Base-by-base conservation (phyloP, 352 stramenopile genomes). In the Pythium aphanidermatum region DNA sequence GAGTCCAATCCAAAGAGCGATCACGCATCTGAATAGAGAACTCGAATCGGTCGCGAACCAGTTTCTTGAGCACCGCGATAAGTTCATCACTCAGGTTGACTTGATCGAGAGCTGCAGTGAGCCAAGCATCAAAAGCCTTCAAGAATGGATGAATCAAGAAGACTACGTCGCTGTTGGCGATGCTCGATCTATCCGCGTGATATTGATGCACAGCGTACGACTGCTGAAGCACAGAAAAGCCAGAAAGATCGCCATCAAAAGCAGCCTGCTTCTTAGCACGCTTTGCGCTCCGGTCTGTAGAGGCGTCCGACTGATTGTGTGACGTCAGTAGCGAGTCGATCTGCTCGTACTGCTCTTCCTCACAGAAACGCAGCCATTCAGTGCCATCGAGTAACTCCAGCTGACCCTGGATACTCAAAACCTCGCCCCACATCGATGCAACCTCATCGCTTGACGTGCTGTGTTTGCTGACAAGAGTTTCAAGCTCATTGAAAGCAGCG, bases 181-280 rank as follows among this genome's bases (percentile, higher is more conserved):
- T 70, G 11, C 68, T 74, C 14, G 75, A 80, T 13, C 77, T 66
- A 28, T 94, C 82, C 2, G 70, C 64, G 35, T 88, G 75, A 55
- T 89, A 76, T 46, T 71, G 58, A 47, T 90, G 77, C 23, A 91
- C 73, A 8, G 79, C 77, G 47, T 92, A 94, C 32, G 82, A 94
- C 45, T 91, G 79, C 41, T 94, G 78, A 20, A 94, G 58, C 7
- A 92, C 60, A 16, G 77, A 91, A 12, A 82, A 63, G 2, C 46
- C 57, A 0, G 53, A 69, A 21, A 83, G 21, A 36, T 68, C 70
- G 38, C 51, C 58, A 16, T 78, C 62, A 17, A 62, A 51, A 1
- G 41, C 41, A 7, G 32, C 26, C 12, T 40, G 43, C 35, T 47
- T 55, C 51, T 62, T 66, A 23, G 34, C 36, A 10, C 58, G 58